Percentiles rank a stretch among this genome's conserved stretches.
These are phyloP conservation scores for Auxenochlorella protothecoides DNA, from an alignment of 139 green algal species.

Conservation along the genomic window DNA sequence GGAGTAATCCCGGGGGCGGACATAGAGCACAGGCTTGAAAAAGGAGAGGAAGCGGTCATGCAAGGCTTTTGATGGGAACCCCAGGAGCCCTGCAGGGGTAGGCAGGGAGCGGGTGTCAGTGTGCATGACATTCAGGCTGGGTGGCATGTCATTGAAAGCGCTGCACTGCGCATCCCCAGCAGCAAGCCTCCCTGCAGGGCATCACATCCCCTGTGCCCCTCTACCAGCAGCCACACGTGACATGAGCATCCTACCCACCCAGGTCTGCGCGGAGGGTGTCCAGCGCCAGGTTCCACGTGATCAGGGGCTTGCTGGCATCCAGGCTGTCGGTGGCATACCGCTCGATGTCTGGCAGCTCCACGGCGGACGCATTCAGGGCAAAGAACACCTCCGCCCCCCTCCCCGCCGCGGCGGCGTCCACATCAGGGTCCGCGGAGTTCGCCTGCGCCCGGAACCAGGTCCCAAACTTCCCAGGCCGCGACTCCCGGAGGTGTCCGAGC, in stretches of 20 bases:
- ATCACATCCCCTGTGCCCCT: no score
- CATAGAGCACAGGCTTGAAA: conserved; percentile 79
- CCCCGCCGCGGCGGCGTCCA: conserved; percentile 18
- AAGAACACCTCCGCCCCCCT: conserved; percentile 73
- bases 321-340: conserved; percentile 48
- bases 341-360: conserved; percentile 65
- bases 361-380: conserved; percentile 69
- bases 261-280: conserved; percentile 86
- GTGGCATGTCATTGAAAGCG: no score
- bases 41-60: conserved; percentile 69
- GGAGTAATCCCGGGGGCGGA: conserved; percentile 62
- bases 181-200: no score
- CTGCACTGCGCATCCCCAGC: no score
- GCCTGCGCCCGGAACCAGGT: conserved; percentile 14
- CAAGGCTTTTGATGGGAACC: conserved; percentile 73
- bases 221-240: no score
- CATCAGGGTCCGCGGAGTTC: not conserved
- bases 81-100: conserved; percentile 46
- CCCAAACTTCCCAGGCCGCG: conserved; percentile 27
- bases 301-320: conserved; percentile 27
- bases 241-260: conserved; percentile 18
- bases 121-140: no score
- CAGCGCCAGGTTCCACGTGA: conserved; percentile 93
- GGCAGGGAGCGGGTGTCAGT: not conserved
- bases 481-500: conserved; percentile 66